Percentiles rank a stretch among this genome's conserved stretches.
Evolutionary conservation across 1,284 basidiomycete genomes (phyloP).

Genomic region (Cryptococcus wingfieldii): DNA sequence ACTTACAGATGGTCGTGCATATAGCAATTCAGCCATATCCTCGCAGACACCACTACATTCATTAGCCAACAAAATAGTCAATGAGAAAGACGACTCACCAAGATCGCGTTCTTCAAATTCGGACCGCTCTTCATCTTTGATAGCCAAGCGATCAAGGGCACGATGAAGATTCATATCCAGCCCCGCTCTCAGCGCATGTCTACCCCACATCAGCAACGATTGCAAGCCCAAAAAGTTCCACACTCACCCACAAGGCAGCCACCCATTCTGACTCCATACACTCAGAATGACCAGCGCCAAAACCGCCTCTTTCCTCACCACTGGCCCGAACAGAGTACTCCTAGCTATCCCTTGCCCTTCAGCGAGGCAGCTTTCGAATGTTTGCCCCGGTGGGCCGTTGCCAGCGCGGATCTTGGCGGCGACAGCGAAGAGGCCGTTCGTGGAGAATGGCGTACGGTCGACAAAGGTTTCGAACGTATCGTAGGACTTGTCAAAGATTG

Average conservation of each 20-base stretch:
- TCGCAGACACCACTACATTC: conserved; percentile 70
- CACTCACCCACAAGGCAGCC: conserved; percentile 66
- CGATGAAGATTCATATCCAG: conserved; percentile 86
- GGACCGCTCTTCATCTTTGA: conserved; percentile 56
- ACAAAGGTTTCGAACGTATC: conserved; percentile 85
- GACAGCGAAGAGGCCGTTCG: conserved; percentile 68
- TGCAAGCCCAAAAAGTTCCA: not conserved
- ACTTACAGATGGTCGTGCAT: conserved; percentile 46
- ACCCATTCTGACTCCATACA: conserved; percentile 89
- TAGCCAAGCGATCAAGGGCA: conserved; percentile 83
- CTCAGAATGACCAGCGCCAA: conserved; percentile 89
- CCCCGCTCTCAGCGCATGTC: conserved; percentile 91
- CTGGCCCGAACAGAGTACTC: conserved; percentile 83
- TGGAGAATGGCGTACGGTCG: conserved; percentile 85
- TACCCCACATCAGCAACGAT: conserved; percentile 32
- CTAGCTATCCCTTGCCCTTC: conserved; percentile 91
- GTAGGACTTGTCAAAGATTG: conserved; percentile 81
- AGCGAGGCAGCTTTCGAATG: conserved; percentile 84
- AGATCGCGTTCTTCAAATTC: conserved; percentile 83
- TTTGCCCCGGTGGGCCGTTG: conserved; percentile 72
- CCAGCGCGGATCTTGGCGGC: conserved; percentile 86
- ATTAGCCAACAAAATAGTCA: conserved; percentile 15
- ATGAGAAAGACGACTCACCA: conserved; percentile 52
- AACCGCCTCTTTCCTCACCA: conserved; percentile 88
- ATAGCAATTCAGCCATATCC: conserved; percentile 90